Base-by-base conservation (phyloP, 805 yeast species). In the Candida insectorum region DNA sequence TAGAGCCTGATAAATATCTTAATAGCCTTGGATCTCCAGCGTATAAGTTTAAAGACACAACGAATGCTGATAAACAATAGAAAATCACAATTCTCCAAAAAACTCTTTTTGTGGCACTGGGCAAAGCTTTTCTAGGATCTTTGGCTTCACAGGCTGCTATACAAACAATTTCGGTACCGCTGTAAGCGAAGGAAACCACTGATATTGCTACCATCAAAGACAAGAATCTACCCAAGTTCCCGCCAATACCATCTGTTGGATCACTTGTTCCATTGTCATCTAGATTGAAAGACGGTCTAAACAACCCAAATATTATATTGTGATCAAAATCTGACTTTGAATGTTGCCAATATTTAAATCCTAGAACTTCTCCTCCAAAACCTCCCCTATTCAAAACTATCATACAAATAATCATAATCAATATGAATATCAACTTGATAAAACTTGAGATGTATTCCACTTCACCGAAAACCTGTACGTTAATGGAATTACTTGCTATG, bases 91-190 rank as follows among this genome's bases (percentile, higher is more conserved):
- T 74, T 47, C 89, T 65, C 71, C 84, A 81, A 51, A 84, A 83
- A 2, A 84, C 85, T 45, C 82, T 68, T 45, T 71, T 78, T 2
- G 89, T 83, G 1, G 93, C 91, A 8, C 79, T 70, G 1, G 94
- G 94, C 12, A 85, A 65, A 0, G 91, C 79, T 40, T 71, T 76
- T 43, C 93, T 65, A 4, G 95, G 95, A 44, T 83, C 80, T 40
- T 80, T 67, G n/a, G 89, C 84, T 54, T 85, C 95, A 54, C 89
- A 85, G 5, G 91, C 87, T 2, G 93, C 91, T 34, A 85, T 76
- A 43, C 85, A 78, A 9, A 86, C 89, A 53, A 81, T 78, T 45
- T 85, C 95, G 1, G 88, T 82, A 0, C 95, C 95, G 30, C 83
- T 77, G 49, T 80, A 85, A 0, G 94, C 83, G 54, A 81, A 85